Percentiles rank a stretch among this genome's conserved stretches.
Evolutionary conservation across 371 early-diverging fungal genomes (phyloP).

Genomic region (Gilbertella persicaria): DNA sequence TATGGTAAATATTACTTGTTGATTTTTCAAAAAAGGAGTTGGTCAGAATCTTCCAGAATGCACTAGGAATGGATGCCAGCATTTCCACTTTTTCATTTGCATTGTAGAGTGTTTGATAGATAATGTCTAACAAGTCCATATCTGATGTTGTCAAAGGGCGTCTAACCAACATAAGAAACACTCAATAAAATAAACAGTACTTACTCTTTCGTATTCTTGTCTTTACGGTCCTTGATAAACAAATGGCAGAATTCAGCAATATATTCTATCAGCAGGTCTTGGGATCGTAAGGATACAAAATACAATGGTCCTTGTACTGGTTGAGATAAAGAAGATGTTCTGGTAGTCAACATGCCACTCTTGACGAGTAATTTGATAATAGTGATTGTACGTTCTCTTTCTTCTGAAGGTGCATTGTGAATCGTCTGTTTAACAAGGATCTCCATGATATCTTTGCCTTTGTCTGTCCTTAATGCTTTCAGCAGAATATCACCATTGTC

Average conservation of each 20-base stretch:
- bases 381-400: constrained; percentile 27
- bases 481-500: constrained; percentile 37
- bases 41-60: constrained; percentile 44
- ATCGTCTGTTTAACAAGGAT: constrained; percentile 24
- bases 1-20: constrained; percentile 44
- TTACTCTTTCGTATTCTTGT: constrained; percentile 26
- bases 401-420: constrained; percentile 17
- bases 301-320: constrained; percentile 45
- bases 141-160: constrained; percentile 31
- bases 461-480: constrained; percentile 13
- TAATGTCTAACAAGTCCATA: constrained; percentile 38
- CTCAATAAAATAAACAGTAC: background rate
- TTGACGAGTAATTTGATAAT: constrained; percentile 31
- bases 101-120: constrained; percentile 33
- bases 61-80: constrained; percentile 32
- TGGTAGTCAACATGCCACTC: constrained; percentile 35
- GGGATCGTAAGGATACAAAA: constrained; percentile 23
- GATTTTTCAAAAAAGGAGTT: constrained; percentile 47
- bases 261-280: constrained; percentile 29
- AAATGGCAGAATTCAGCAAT: constrained; percentile 29
- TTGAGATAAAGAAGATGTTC: constrained; percentile 31
- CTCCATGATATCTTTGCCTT: constrained; percentile 24
- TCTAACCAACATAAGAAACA: constrained; percentile 2
- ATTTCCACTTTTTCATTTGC: constrained; percentile 29
- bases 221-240: constrained; percentile 28